phyloP scores from a whole-genome alignment of 2,329 filamentous ascomycete genomes.

The Aschersonia sp. region DNA sequence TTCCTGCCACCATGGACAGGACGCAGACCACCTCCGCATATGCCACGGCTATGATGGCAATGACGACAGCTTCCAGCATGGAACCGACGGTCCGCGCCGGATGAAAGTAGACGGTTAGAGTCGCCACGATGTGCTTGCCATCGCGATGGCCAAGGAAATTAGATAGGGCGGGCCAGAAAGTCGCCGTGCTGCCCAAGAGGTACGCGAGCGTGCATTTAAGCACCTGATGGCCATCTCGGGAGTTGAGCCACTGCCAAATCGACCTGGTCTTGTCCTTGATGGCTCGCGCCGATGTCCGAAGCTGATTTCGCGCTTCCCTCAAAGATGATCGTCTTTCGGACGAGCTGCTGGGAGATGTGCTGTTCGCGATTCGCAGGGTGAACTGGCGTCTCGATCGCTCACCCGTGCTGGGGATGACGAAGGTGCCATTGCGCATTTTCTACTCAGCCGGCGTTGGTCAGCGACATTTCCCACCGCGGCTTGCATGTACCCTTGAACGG shows the following conservation, averaged over 20 bases:
- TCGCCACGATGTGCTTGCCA: conserved; percentile 87
- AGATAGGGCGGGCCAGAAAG: conserved; percentile 63
- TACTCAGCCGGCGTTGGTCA: conserved; percentile 13
- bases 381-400: conserved; percentile 71
- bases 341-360: conserved; percentile 11
- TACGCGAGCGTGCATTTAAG: conserved; percentile 89
- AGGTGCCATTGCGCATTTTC: conserved; percentile 73
- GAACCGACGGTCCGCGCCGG: conserved; percentile 74
- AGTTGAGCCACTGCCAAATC: conserved; percentile 47
- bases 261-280: conserved; percentile 19
- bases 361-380: conserved; percentile 47
- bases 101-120: conserved; percentile 90
- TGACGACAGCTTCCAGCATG: conserved; percentile 73
- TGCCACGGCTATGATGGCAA: conserved; percentile 62
- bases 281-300: conserved; percentile 4
- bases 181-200: conserved; percentile 71
- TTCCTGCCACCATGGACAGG: conserved; percentile 77
- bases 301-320: conserved; percentile 6
- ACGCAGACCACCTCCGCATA: conserved; percentile 59
- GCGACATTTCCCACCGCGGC: neutral
- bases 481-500: conserved; percentile 7
- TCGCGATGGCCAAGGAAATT: conserved; percentile 67
- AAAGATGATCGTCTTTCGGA: conserved; percentile 7
- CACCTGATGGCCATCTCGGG: conserved; percentile 63
- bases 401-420: conserved; percentile 75